phyloP scores from a whole-genome alignment of 2,329 filamentous ascomycete genomes.

The Sordariomycetes sp. region DNA sequence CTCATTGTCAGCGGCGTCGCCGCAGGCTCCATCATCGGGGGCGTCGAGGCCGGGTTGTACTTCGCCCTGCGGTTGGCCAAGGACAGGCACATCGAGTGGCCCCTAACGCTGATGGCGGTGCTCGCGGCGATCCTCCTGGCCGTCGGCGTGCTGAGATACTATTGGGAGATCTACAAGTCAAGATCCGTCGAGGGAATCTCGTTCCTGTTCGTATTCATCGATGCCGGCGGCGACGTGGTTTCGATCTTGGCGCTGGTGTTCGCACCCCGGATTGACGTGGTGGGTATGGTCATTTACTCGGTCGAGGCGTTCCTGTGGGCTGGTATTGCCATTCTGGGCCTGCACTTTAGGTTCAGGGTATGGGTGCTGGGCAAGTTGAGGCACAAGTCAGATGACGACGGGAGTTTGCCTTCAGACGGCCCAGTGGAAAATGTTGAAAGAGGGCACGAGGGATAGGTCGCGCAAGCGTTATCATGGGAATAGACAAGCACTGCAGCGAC shows the following conservation, averaged over 20 bases:
- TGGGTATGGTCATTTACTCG: slow-evolving; percentile 59
- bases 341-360: too few species aligned
- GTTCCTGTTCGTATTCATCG: slow-evolving; percentile 62
- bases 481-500: too few species aligned
- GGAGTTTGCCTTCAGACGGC: too few species aligned
- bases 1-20: slow-evolving; percentile 29
- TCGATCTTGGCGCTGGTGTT: slow-evolving; percentile 58
- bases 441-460: too few species aligned
- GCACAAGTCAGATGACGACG: too few species aligned
- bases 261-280: slow-evolving; percentile 44
- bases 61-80: slow-evolving; percentile 41
- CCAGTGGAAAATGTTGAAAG: too few species aligned
- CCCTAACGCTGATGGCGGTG: slow-evolving; percentile 56
- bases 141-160: slow-evolving; percentile 58
- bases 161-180: slow-evolving; percentile 59
- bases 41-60: slow-evolving; percentile 49
- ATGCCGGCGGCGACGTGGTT: slow-evolving; percentile 59
- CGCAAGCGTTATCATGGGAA: too few species aligned
- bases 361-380: too few species aligned
- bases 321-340: slow-evolving; percentile 22
- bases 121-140: slow-evolving; percentile 54
- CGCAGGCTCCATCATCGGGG: slow-evolving; percentile 48
- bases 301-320: slow-evolving; percentile 58
- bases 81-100: slow-evolving; percentile 42
- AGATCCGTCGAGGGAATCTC: slow-evolving; percentile 62